Evolutionary conservation across 1,284 basidiomycete genomes (phyloP), one percentile per base, ranked within the genome.

Genomic region (Pseudozyma tsukubaensis): DNA sequence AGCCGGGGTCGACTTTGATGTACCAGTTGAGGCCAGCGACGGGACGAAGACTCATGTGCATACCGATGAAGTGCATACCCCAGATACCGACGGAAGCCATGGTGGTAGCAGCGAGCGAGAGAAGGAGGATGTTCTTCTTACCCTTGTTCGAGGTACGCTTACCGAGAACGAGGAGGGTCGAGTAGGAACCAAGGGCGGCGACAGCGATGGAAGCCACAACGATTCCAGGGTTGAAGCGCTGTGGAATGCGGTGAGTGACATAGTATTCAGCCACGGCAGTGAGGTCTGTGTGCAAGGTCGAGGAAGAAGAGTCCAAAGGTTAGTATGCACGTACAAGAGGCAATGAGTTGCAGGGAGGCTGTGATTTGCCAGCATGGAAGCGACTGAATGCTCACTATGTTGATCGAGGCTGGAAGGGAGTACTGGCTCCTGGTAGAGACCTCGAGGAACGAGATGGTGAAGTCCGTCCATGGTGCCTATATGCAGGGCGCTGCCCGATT

Each of bases 81-180:
- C 82, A 83, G 51, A 83, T 82, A 49, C 82, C 82, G 43, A 83
- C 77, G 45, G 62, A 61, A 14, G 80, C 70, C 82, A 82, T 82
- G 48, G 79, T 82, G 50, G 72, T 75, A 35, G 93, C 94, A 12
- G 90, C 87, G 53, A 89, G 88, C 54, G 84, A 63, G 49, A 87
- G 85, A 19, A 87, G 77, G n/a, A 76, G 52, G 63, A 86, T 75
- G 78, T 87, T 87, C 39, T 85, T 77, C 53, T 81, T 67, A 37
- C 86, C 86, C 57, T 82, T 80, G 57, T 85, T 84, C 35, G 82
- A 81, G 8, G 87, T 87, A 50, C 86, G 81, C 57, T 86, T 82
- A 21, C 86, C 86, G 18, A 87, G 84, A 1, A 87, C 79, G 35
- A 87, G 82, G 3, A 87, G 84, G 7, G 87, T 87, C 1, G 86